These are phyloP conservation scores for Geotrichum bryndzae DNA, from an alignment of 1,139 yeast genomes.

Conservation along the genomic window DNA sequence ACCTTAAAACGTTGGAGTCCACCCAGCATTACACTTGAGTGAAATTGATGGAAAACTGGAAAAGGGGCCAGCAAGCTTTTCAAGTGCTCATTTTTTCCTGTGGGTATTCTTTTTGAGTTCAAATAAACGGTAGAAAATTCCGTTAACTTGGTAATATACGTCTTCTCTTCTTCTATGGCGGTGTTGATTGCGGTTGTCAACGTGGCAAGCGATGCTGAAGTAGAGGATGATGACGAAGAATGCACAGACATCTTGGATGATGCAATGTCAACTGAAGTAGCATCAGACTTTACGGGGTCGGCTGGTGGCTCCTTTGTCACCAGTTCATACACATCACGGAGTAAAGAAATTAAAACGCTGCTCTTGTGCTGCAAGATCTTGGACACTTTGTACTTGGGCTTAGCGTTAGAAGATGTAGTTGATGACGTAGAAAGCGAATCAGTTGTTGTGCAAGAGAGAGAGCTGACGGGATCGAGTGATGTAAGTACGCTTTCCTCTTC, in stretches of 20 bases:
- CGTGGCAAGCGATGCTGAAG: constrained; percentile 6
- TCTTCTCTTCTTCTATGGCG: constrained; percentile 25
- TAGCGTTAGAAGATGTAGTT: not conserved
- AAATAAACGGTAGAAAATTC: constrained; percentile 25
- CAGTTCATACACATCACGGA: not conserved
- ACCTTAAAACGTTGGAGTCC: constrained; percentile 21
- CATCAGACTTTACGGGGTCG: not conserved
- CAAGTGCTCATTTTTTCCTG: constrained; percentile 17
- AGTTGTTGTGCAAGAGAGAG: not conserved
- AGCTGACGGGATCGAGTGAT: not conserved
- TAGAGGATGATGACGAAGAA: constrained; percentile 3
- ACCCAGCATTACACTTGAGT: constrained; percentile 22
- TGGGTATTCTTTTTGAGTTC: constrained; percentile 17
- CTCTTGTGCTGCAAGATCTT: not conserved
- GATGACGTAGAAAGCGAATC: not conserved
- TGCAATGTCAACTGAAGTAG: constrained; percentile 21
- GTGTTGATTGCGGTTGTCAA: constrained; percentile 4
- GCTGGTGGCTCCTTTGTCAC: not conserved
- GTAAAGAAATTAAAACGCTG: not conserved
- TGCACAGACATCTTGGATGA: constrained; percentile 18
- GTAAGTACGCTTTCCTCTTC: not conserved
- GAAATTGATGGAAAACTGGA: constrained; percentile 26
- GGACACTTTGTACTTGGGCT: not conserved
- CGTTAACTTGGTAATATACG: constrained; percentile 22
- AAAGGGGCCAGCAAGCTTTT: constrained; percentile 22